Conservation (phyloP, 202 grass and related monocot genomes). For the Saccharum hybrid region DNA sequence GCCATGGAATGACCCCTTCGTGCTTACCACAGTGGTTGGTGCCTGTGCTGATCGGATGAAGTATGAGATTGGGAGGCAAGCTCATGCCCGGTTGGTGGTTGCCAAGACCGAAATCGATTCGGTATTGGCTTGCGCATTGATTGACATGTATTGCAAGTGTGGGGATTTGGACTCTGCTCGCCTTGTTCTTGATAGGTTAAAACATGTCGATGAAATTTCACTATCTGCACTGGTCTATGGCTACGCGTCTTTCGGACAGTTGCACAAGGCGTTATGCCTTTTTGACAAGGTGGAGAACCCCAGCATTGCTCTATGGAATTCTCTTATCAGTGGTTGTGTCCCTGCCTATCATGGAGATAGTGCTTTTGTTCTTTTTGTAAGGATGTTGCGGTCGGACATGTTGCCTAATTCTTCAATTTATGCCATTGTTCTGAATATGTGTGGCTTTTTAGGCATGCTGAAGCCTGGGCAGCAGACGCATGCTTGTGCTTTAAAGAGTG, state of each 20-base stretch:
- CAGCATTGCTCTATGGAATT: conserved; percentile 64
- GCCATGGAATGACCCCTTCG: conserved; percentile 56
- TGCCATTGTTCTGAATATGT: conserved; percentile 55
- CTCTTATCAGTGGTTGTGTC: conserved; percentile 59
- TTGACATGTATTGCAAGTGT: conserved; percentile 77
- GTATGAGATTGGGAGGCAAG: conserved; percentile 60
- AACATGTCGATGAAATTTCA: conserved; percentile 60
- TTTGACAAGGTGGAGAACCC: conserved; percentile 49
- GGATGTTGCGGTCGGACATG: conserved; percentile 49
- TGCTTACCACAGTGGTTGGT: conserved; percentile 66
- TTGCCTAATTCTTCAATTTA: conserved; percentile 58
- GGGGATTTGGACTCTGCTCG: conserved; percentile 54
- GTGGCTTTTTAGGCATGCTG: conserved; percentile 43
- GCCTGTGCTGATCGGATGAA: conserved; percentile 54
- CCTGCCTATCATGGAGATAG: conserved; percentile 44
- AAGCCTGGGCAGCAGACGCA: conserved; percentile 52
- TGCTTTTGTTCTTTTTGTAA: conserved; percentile 54
- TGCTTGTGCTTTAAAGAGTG: conserved; percentile 55
- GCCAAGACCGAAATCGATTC: conserved; percentile 54
- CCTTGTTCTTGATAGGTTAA: conserved; percentile 39
- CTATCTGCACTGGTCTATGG: conserved; percentile 62
- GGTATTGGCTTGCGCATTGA: conserved; percentile 55
- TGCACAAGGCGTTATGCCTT: conserved; percentile 46
- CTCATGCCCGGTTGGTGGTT: conserved; percentile 53
- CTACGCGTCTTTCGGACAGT: conserved; percentile 48